Conservation (phyloP, 495 filamentous ascomycete species). For the Trichoderma reesei region DNA sequence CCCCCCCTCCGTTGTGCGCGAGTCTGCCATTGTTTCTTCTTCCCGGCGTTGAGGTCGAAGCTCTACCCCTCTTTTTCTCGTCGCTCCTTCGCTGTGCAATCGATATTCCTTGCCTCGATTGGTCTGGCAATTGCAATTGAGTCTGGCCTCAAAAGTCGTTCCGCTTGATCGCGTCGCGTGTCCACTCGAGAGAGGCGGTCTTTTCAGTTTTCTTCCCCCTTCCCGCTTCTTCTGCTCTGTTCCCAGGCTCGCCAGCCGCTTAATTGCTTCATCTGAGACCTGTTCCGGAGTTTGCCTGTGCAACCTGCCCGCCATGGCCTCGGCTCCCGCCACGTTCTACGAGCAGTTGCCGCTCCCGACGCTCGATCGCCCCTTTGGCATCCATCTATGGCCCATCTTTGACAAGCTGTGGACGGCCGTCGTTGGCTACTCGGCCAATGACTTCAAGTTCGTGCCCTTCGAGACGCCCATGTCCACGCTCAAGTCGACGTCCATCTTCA, state of each 20-base stretch:
- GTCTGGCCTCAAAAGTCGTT: background rate
- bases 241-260: background rate
- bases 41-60: background rate
- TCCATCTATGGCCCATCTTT: constrained; percentile 92
- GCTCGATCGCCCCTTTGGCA: constrained; percentile 84
- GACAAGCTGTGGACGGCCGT: constrained; percentile 66
- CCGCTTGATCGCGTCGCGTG: constrained; percentile 2
- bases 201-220: constrained; percentile 9
- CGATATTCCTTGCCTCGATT: constrained; percentile 14
- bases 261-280: background rate
- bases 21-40: background rate
- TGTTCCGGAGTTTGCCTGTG: background rate
- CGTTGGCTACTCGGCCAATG: constrained; percentile 60
- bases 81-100: constrained; percentile 18
- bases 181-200: constrained; percentile 8
- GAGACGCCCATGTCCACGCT: constrained; percentile 63
- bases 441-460: constrained; percentile 59
- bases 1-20: background rate
- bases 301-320: constrained; percentile 16
- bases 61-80: constrained; percentile 19
- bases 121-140: constrained; percentile 14
- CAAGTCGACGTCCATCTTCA: constrained; percentile 51
- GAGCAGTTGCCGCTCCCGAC: constrained; percentile 63
- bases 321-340: constrained; percentile 44
- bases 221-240: constrained; percentile 20